Conservation (phyloP, 176 grass and related monocot species). For the Rhipidocladum racemiflorum region DNA sequence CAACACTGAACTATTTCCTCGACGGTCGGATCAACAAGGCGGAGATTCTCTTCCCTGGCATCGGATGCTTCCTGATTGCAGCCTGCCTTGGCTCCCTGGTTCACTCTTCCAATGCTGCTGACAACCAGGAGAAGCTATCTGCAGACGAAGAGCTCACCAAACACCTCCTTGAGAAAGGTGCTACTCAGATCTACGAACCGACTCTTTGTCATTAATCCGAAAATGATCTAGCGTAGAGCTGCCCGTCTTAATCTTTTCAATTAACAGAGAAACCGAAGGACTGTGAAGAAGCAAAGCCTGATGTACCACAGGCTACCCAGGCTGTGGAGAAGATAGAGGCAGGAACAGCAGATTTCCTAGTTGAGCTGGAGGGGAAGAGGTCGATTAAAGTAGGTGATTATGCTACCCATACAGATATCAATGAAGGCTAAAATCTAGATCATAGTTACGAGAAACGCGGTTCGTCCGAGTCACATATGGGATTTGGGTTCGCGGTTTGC, state of each 20-base stretch:
- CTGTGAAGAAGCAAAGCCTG: slow-evolving; percentile 32
- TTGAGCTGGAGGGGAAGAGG: slow-evolving; percentile 62
- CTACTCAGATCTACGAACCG: background rate
- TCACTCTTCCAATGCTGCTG: slow-evolving; percentile 82
- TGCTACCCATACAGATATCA: background rate
- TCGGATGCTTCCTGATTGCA: slow-evolving; percentile 81
- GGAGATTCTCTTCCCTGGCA: slow-evolving; percentile 83
- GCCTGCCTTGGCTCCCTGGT: slow-evolving; percentile 83
- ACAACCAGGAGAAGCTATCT: slow-evolving; percentile 80
- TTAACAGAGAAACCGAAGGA: slow-evolving; percentile 39
- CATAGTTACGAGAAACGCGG: too few species aligned
- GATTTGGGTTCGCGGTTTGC: too few species aligned
- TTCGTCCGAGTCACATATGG: too few species aligned
- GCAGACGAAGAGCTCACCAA: slow-evolving; percentile 26
- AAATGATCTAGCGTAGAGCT: background rate
- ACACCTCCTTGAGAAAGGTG: slow-evolving; percentile 41
- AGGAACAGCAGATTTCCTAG: slow-evolving; percentile 78
- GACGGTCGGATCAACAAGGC: slow-evolving; percentile 86
- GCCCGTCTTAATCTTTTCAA: background rate
- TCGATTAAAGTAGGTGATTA: slow-evolving; percentile 70
- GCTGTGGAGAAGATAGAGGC: slow-evolving; percentile 41
- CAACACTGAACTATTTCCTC: slow-evolving; percentile 88
- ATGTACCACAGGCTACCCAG: background rate
- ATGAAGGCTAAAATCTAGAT: background rate
- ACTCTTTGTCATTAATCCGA: background rate